phyloP scores from a whole-genome alignment of 169 alveolate genomes.

The Babesia caballi region DNA sequence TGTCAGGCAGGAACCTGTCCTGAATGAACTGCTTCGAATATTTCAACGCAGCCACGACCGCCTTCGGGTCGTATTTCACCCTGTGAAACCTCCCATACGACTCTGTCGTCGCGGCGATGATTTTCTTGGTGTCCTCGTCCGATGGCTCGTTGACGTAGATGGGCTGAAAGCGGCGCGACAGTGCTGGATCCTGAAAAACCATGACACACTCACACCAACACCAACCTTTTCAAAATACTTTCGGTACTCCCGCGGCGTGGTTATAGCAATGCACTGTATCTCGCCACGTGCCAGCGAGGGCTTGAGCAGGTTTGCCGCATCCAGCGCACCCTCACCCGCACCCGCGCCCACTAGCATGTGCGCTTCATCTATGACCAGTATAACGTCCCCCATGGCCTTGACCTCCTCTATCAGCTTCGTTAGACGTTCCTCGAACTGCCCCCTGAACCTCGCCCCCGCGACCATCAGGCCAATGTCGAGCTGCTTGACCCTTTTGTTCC shows the following conservation, averaged over 20 bases:
- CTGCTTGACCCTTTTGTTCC: conserved; percentile 30
- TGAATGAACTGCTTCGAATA: conserved; percentile 72
- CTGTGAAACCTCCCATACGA: conserved; percentile 81
- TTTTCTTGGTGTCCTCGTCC: conserved; percentile 67
- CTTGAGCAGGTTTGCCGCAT: conserved; percentile 87
- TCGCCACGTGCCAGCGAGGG: conserved; percentile 87
- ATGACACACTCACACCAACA: background rate
- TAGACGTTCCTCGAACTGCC: conserved; percentile 87
- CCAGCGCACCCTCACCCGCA: conserved; percentile 85
- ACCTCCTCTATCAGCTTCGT: conserved; percentile 81
- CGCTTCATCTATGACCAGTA: conserved; percentile 86
- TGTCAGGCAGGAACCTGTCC: conserved; percentile 79
- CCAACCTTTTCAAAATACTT: conserved; percentile 67
- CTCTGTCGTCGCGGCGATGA: conserved; percentile 77
- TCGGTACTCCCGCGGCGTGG: conserved; percentile 74
- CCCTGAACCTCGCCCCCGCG: conserved; percentile 87
- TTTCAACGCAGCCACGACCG: conserved; percentile 61
- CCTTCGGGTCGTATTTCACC: conserved; percentile 70
- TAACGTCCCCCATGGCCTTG: conserved; percentile 74
- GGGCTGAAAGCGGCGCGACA: conserved; percentile 85
- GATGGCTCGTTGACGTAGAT: conserved; percentile 79
- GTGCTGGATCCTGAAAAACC: conserved; percentile 79
- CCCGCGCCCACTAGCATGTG: conserved; percentile 83
- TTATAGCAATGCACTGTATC: conserved; percentile 78
- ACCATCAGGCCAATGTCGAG: conserved; percentile 73